Base-by-base conservation (phyloP, 2,329 filamentous ascomycete genomes). In the Purpureocillium takamizusanense region DNA sequence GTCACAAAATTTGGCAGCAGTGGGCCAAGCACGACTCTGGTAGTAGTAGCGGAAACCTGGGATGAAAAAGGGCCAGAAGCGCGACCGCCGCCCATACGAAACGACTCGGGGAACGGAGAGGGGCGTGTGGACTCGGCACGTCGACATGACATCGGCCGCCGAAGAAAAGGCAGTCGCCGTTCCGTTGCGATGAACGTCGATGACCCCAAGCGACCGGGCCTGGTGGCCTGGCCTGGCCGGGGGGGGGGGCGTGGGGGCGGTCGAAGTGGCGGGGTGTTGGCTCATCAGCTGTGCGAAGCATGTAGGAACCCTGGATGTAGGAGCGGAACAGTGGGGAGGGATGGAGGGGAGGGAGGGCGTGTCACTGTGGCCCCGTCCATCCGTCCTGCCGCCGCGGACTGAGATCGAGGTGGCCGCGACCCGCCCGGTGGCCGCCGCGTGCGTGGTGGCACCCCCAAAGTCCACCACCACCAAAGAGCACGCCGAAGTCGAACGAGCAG, bases 1-100 rank as follows among this genome's bases (percentile, higher is more conserved):
- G 46, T 42, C 42, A 45, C 43, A 46, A 39, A 45, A 43, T 37
- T 45, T 44, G 43, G 30, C 42, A 43, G n/a, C n/a, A 6, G 48
- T 45, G 47, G 43, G 35, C 38, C 44, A 34, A 36, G 36, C 43
- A 44, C 32, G 29, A 35, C 25, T 39, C 40, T 40, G 16, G 30
- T 30, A 25, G 23, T 29, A 31, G 15, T 29, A 25, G 23, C 17
- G 36, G 33, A 34, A 35, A 37, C 35, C 37, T 45, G 42, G 45
- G 45, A 47, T 29, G 41, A 43, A 42, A 37, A 41, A 28, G 35
- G 27, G 32, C 25, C 36, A 40, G 42, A 39, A 25, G 21, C 6
- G 21, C 34, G 38, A 35, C 17, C 32, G 10, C 21, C 10, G 21
- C 21, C 21, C 21, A 25, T 30, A 21, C 33, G 37, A 36, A 35